These are phyloP conservation scores for Cyclocybe aegerita DNA, from an alignment of 768 basidiomycete genomes.

Conservation along the genomic window DNA sequence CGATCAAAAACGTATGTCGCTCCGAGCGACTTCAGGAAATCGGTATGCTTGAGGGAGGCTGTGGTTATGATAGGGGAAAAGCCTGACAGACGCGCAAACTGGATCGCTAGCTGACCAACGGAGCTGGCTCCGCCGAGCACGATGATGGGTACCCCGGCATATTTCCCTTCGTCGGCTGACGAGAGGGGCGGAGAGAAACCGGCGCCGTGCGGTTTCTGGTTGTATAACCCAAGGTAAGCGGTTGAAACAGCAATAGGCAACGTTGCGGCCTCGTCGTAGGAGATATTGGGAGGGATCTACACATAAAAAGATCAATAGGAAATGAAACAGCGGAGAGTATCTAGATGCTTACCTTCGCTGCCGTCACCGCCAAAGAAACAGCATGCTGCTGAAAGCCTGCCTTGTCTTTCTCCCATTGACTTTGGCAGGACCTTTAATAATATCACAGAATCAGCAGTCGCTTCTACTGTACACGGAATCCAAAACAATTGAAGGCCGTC, in stretches of 20 bases:
- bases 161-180: slow-evolving; percentile 34
- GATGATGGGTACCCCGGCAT: slow-evolving; percentile 42
- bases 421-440: neutral
- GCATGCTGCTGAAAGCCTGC: too few relatives aligned
- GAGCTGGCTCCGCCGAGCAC: slow-evolving; percentile 49
- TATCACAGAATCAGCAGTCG: slow-evolving; percentile 21
- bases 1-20: slow-evolving; percentile 40
- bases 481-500: slow-evolving; percentile 27
- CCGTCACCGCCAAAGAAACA: slow-evolving; percentile 16
- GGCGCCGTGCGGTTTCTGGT: slow-evolving; percentile 32
- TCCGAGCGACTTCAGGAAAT: slow-evolving; percentile 33
- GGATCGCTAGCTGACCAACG: slow-evolving; percentile 41
- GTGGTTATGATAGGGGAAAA: slow-evolving; percentile 42
- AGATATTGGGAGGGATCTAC: slow-evolving; percentile 26
- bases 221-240: slow-evolving; percentile 48
- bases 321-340: neutral
- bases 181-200: slow-evolving; percentile 39
- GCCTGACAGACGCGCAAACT: slow-evolving; percentile 37
- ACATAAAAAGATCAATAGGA: neutral
- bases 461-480: slow-evolving; percentile 34
- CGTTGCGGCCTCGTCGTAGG: slow-evolving; percentile 40
- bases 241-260: slow-evolving; percentile 47
- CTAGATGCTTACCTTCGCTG: slow-evolving; percentile 33
- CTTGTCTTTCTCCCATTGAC: neutral
- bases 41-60: slow-evolving; percentile 27